Evolutionary conservation across 352 stramenopile genomes (phyloP).

Genomic region (Globisporangium echinulatum): DNA sequence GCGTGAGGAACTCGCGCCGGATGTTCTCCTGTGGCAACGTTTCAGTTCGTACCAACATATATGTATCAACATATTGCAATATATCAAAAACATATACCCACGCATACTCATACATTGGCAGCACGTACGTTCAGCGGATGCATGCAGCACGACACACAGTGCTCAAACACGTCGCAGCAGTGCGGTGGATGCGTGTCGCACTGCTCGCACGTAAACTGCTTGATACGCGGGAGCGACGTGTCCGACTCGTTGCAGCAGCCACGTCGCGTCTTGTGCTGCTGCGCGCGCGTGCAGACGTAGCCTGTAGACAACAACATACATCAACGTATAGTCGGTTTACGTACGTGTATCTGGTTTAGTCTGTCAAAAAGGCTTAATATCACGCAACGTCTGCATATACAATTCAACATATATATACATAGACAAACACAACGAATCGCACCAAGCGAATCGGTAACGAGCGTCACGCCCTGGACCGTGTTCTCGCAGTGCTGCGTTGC

Average conservation of each 20-base stretch:
- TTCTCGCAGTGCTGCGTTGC: constrained; percentile 37
- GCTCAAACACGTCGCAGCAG: constrained; percentile 61
- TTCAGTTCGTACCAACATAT: not conserved
- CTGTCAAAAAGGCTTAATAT: not conserved
- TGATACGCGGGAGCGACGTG: constrained; percentile 37
- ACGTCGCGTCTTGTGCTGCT: constrained; percentile 26
- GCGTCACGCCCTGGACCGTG: constrained; percentile 37
- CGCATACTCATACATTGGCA: not conserved
- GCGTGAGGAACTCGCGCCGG: constrained; percentile 50
- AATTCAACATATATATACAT: no score
- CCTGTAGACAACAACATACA: constrained; percentile 8
- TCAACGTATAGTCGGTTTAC: not conserved
- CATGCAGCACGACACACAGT: constrained; percentile 79
- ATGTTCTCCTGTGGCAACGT: constrained; percentile 30
- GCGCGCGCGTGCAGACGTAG: constrained; percentile 42
- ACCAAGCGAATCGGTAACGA: constrained; percentile 57
- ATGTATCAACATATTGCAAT: not conserved
- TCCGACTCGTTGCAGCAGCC: constrained; percentile 64
- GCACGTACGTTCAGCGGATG: constrained; percentile 56
- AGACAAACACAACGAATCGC: not conserved
- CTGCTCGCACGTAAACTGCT: constrained; percentile 52
- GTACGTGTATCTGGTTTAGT: not conserved
- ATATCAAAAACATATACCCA: not conserved
- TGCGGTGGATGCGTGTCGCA: constrained; percentile 65
- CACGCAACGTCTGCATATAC: no score